Percentiles rank a stretch among this genome's conserved stretches.
Evolutionary conservation across 345 rosid genomes (phyloP).

Genomic region (Citropsis articulata): DNA sequence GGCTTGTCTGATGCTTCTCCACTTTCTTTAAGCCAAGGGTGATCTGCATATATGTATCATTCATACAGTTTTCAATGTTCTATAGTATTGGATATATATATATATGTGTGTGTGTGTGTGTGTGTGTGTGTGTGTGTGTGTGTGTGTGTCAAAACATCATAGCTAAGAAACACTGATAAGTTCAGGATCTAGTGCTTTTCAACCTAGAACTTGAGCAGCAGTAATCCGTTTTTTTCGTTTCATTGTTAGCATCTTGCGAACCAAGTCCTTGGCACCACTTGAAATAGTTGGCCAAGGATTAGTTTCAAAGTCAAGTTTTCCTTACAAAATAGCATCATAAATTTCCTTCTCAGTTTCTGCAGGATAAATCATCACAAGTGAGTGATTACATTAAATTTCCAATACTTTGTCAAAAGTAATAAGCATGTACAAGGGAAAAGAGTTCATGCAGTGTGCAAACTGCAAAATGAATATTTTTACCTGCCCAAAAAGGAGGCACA

Average conservation of each 20-base stretch:
- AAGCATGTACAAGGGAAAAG: neutral
- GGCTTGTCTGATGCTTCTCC: too few species aligned
- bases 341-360: slow-evolving; percentile 80
- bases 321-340: slow-evolving; percentile 72
- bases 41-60: slow-evolving; percentile 32
- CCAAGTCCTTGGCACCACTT: slow-evolving; percentile 73
- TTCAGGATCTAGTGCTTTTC: neutral
- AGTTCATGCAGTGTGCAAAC: neutral
- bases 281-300: slow-evolving; percentile 84
- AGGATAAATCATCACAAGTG: neutral
- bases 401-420: too few species aligned
- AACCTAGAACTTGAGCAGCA: slow-evolving; percentile 75
- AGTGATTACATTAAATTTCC: neutral
- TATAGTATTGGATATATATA: neutral
- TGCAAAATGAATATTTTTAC: slow-evolving; percentile 27
- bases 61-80: neutral
- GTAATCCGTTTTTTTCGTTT: slow-evolving; percentile 67
- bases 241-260: slow-evolving; percentile 61
- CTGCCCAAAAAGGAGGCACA: slow-evolving; percentile 97
- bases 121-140: too few species aligned
- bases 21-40: too few species aligned
- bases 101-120: too few species aligned
- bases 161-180: neutral
- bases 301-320: slow-evolving; percentile 66
- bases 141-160: neutral